Percentiles rank a stretch among this genome's conserved stretches.
These are phyloP conservation scores for Myrmaecium sp. DNA, from an alignment of 2,329 filamentous ascomycete species.

Conservation along the genomic window DNA sequence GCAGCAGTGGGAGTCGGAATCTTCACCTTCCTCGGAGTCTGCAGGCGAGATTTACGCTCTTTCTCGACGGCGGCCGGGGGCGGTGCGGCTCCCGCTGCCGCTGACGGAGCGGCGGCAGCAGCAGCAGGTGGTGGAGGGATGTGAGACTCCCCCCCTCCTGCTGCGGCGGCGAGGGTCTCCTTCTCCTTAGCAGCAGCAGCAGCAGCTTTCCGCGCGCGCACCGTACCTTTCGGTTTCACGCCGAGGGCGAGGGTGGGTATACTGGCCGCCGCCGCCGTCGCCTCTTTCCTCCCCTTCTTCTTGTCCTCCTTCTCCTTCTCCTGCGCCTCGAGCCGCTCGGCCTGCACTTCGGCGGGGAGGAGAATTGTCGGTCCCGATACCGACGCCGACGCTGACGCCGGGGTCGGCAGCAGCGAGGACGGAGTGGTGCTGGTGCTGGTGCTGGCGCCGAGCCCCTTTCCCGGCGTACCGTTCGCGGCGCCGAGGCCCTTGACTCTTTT, in stretches of 20 bases:
- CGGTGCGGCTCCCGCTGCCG: not conserved
- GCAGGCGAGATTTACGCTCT: slow-evolving; percentile 17
- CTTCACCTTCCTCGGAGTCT: slow-evolving; percentile 17
- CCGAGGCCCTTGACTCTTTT: slow-evolving; percentile 17
- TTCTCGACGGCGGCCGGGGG: slow-evolving; percentile 5
- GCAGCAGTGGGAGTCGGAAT: slow-evolving; percentile 10
- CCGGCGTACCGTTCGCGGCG: slow-evolving; percentile 20
- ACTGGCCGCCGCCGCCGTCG: not conserved
- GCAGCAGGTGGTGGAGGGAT: not conserved
- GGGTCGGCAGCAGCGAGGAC: too few relatives aligned
- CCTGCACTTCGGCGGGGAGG: slow-evolving; percentile 8
- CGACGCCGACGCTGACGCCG: not conserved
- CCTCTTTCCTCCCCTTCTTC: not conserved
- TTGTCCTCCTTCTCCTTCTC: slow-evolving; percentile 8
- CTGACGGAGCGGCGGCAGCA: not conserved
- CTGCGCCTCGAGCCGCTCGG: slow-evolving; percentile 9
- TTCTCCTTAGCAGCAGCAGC: not conserved
- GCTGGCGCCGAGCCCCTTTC: slow-evolving; percentile 18
- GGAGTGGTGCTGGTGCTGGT: too few relatives aligned
- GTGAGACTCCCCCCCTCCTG: not conserved
- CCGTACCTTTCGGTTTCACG: not conserved
- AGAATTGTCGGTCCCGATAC: slow-evolving; percentile 5
- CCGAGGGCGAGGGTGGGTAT: not conserved
- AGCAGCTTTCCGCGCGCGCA: not conserved
- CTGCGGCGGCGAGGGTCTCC: not conserved